phyloP scores from a whole-genome alignment of 257 asterid species.

The Jacaranda mimosifolia region DNA sequence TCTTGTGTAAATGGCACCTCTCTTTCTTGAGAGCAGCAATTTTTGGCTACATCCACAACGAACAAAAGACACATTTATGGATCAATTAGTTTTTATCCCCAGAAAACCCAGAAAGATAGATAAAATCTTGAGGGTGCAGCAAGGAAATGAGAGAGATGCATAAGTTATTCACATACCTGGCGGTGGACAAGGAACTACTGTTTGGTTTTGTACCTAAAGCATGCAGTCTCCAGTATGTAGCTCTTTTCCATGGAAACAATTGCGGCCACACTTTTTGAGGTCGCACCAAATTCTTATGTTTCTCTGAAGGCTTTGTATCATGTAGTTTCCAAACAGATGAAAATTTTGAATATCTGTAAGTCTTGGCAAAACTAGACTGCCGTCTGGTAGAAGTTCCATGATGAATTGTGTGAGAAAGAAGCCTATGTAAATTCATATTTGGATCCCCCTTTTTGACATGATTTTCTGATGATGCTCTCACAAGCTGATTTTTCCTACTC shows the following conservation, averaged over 20 bases:
- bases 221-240: conserved; percentile 61
- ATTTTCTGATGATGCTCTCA: conserved; percentile 68
- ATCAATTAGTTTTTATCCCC: conserved; percentile 32
- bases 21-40: conserved; percentile 66
- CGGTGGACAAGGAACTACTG: conserved; percentile 45
- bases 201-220: conserved; percentile 52
- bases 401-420: conserved; percentile 44
- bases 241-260: conserved; percentile 74
- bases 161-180: conserved; percentile 56
- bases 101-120: conserved; percentile 26
- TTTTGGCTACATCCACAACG: conserved; percentile 60
- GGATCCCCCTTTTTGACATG: conserved; percentile 48
- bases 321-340: conserved; percentile 83
- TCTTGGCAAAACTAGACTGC: conserved; percentile 60
- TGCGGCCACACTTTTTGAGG: conserved; percentile 61
- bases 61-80: conserved; percentile 23
- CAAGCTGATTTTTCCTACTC: conserved; percentile 85
- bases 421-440: conserved; percentile 37
- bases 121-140: conserved; percentile 15
- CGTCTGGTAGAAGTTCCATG: conserved; percentile 48
- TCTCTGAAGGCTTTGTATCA: conserved; percentile 56
- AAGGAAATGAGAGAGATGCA: conserved; percentile 30
- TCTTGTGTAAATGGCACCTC: conserved; percentile 87
- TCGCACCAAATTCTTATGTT: conserved; percentile 48
- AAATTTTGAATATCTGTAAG: conserved; percentile 51